These are phyloP conservation scores for Monilinia vaccinii-corymbosi DNA, from an alignment of 2,329 filamentous ascomycete genomes.

Conservation along the genomic window DNA sequence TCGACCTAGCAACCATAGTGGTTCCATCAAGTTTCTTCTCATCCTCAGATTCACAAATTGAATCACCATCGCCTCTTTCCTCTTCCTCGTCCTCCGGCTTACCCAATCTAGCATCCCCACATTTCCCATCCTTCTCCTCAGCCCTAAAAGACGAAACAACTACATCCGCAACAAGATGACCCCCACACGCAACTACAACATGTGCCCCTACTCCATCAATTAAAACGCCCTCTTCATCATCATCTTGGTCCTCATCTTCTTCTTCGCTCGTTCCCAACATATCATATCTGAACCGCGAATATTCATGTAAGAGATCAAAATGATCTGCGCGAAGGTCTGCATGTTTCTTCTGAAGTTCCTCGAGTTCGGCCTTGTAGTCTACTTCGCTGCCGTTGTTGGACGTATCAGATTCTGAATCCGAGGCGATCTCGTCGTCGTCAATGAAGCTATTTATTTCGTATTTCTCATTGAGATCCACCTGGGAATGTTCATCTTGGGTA, in stretches of 20 bases:
- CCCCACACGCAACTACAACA: neutral
- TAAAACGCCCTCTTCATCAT: neutral
- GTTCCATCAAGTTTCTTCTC: neutral
- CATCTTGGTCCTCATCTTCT: neutral
- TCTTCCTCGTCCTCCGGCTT: neutral
- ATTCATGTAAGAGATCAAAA: neutral
- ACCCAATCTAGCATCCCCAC: neutral
- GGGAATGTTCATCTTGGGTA: conserved; percentile 18
- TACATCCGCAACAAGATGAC: neutral
- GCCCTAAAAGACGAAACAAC: neutral
- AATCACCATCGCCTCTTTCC: neutral
- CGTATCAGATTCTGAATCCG: conserved; percentile 2
- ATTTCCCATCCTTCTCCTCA: neutral
- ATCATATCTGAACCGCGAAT: neutral
- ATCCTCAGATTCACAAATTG: neutral
- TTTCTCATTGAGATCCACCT: conserved; percentile 13
- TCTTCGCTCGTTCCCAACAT: neutral
- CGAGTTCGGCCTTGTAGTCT: neutral
- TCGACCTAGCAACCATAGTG: neutral
- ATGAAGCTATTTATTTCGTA: conserved; percentile 25
- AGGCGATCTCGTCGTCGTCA: conserved; percentile 14
- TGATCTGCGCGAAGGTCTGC: neutral
- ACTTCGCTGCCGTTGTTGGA: neutral
- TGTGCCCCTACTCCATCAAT: neutral
- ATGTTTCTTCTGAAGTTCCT: neutral